phyloP scores from a whole-genome alignment of 352 stramenopile genomes.

The Globisporangium uncinulatum region DNA sequence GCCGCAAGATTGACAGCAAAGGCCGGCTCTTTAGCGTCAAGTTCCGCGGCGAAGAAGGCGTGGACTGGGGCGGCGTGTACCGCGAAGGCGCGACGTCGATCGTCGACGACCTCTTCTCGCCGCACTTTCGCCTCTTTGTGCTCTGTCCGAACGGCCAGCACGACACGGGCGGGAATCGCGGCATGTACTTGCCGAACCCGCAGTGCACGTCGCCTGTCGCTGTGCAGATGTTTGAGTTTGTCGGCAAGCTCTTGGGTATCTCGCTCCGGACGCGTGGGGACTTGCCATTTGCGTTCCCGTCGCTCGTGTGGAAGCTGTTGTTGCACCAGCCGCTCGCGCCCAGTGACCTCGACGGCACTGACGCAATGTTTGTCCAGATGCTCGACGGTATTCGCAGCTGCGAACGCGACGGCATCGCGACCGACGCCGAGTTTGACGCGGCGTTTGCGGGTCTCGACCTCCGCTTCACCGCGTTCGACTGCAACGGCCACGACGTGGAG shows the following conservation, averaged over 20 bases:
- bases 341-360: constrained; percentile 84
- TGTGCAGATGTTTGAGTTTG: constrained; percentile 92
- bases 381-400: constrained; percentile 83
- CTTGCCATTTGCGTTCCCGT: constrained; percentile 90
- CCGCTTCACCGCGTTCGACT: constrained; percentile 78
- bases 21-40: constrained; percentile 86
- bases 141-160: constrained; percentile 85
- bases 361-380: constrained; percentile 89
- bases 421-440: constrained; percentile 65
- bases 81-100: constrained; percentile 86
- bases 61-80: constrained; percentile 88
- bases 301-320: constrained; percentile 93
- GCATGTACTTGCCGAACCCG: constrained; percentile 86
- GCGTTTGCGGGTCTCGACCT: constrained; percentile 78
- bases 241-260: constrained; percentile 92
- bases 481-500: constrained; percentile 78
- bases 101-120: constrained; percentile 85
- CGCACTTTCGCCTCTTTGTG: constrained; percentile 81
- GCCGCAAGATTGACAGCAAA: constrained; percentile 88
- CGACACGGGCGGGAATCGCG: constrained; percentile 78
- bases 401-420: constrained; percentile 76
- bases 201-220: constrained; percentile 85
- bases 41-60: constrained; percentile 84
- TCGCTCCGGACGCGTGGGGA: constrained; percentile 91
- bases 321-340: constrained; percentile 70